phyloP scores from a whole-genome alignment of 1,284 basidiomycete genomes.

The Ceratobasidium sp. region DNA sequence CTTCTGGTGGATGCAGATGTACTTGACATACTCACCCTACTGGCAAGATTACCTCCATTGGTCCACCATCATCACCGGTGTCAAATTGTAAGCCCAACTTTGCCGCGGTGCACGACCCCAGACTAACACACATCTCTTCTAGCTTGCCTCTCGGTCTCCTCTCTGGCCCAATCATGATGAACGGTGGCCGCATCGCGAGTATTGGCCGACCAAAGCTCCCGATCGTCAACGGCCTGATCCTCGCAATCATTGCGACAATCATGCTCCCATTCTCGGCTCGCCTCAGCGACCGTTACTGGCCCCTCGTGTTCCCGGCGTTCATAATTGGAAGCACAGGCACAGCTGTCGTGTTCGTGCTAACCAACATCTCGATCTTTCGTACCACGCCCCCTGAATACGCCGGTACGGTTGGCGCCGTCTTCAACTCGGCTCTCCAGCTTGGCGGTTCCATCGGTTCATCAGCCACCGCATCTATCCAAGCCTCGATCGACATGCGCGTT shows the following conservation, averaged over 20 bases:
- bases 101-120: neutral
- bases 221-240: constrained; percentile 53
- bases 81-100: constrained; percentile 31
- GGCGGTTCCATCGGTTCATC: constrained; percentile 41
- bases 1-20: no score
- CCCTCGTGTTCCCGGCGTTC: constrained; percentile 58
- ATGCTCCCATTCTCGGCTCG: constrained; percentile 55
- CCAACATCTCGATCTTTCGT: no score
- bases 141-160: constrained; percentile 40
- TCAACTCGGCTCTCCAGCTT: constrained; percentile 43
- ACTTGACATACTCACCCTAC: no score
- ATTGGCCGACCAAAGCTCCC: constrained; percentile 55
- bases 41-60: no score
- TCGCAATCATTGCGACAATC: constrained; percentile 54
- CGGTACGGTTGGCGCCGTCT: no score
- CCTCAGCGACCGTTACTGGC: constrained; percentile 55
- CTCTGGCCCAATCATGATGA: constrained; percentile 48
- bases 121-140: neutral
- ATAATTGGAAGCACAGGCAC: constrained; percentile 32
- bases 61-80: no score
- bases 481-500: constrained; percentile 37
- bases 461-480: constrained; percentile 40
- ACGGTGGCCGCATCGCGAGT: constrained; percentile 55
- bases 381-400: no score
- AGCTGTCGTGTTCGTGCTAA: constrained; percentile 29